Conservation (phyloP, 2,329 filamentous ascomycete genomes). For the Thermothelomyces thermophilus region DNA sequence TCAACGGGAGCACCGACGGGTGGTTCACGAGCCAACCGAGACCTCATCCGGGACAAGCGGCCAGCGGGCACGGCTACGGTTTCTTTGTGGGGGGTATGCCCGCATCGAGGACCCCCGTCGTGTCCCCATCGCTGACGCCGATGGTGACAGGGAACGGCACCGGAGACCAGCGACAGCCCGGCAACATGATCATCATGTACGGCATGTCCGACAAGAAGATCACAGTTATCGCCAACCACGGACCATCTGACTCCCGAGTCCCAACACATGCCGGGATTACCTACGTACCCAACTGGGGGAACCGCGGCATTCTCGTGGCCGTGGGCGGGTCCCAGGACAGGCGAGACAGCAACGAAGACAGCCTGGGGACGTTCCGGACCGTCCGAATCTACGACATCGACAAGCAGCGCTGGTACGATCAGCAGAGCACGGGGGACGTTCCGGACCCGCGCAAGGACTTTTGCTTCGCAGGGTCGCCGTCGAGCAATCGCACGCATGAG, state of each 20-base stretch:
- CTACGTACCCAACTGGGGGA: constrained; percentile 21
- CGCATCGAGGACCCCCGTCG: background rate
- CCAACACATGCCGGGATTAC: constrained; percentile 10
- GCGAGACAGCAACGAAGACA: background rate
- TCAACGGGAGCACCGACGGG: constrained; percentile 15
- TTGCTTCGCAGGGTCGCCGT: constrained; percentile 23
- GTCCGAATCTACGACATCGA: constrained; percentile 19
- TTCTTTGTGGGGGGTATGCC: constrained; percentile 17
- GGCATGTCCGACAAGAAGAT: constrained; percentile 11
- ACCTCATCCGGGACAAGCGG: constrained; percentile 12
- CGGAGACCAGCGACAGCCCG: background rate
- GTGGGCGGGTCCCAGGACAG: constrained; percentile 13
- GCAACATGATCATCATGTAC: constrained; percentile 14
- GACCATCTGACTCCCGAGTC: background rate
- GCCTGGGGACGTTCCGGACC: constrained; percentile 11
- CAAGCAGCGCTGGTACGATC: constrained; percentile 20
- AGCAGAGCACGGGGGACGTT: constrained; percentile 17
- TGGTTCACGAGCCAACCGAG: constrained; percentile 15
- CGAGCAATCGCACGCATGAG: constrained; percentile 22
- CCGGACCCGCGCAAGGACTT: constrained; percentile 20
- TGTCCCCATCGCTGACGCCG: background rate
- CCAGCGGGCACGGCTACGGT: constrained; percentile 17
- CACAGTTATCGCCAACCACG: background rate
- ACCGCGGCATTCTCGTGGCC: constrained; percentile 16
- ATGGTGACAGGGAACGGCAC: constrained; percentile 6